Base-by-base conservation (phyloP, 2,329 filamentous ascomycete genomes). In the Magnaporthales sp. region DNA sequence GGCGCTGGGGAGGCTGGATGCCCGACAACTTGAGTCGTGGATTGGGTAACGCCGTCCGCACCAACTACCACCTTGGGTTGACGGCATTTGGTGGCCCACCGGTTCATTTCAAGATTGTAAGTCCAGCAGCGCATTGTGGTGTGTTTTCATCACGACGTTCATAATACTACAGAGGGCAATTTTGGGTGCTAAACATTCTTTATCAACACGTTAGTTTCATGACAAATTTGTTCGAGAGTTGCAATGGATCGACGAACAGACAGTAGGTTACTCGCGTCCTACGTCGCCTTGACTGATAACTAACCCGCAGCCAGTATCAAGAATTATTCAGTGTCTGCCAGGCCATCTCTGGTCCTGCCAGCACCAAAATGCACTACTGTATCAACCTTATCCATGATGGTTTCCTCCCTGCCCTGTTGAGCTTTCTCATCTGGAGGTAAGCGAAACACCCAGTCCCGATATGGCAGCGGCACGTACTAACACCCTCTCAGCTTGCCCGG, bases 321-420 rank as follows among this genome's bases (percentile, higher is more conserved):
- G 89, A 92, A 72, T 81, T 92, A 0, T 92, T 92, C 74, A 88
- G 86, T 29, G 77, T 92, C 62, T 85, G 83, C 22, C 89, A 92
- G 76, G 86, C 86, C 1, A 79, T 91, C 2, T 87, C 86, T 0
- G 89, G 89, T 0, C 90, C 89, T 0, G 89, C 71, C 0, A 89
- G 85, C 69, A 91, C 89, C 1, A 92, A 92, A 73, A 89, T 92
- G 85, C 73, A 86, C 0, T 91, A 90, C 68, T 89, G 85, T 68
- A 86, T 92, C 56, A 85, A 87, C 51, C 75, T 90, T 22, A 82
- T 91, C 10, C 87, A 86, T 68, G 83, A 82, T 11, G 89, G 89
- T 0, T 77, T 89, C 4, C 66, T 84, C 2, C 77, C 83, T 0
- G 89, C 87, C 0, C 7, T 90, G 1, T 69, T 89, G 1, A 82